Conservation (phyloP, 2,329 filamentous ascomycete genomes). For the Cercospora canescens region DNA sequence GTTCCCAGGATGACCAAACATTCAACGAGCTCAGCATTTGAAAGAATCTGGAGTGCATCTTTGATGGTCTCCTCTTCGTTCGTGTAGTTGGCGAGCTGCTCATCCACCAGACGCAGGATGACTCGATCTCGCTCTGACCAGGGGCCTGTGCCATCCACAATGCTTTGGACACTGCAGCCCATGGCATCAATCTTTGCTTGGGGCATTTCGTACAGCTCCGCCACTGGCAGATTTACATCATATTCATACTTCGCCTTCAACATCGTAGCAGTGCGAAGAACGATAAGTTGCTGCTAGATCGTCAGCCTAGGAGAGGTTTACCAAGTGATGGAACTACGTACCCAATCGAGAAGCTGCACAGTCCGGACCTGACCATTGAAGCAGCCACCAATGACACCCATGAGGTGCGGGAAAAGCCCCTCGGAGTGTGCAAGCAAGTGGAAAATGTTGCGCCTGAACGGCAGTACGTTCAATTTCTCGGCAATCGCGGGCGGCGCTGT, state of each 20-base stretch:
- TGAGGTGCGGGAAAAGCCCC: neutral
- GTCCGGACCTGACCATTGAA: neutral
- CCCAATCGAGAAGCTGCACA: neutral
- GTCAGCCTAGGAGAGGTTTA: neutral
- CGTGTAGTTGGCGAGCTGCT: neutral
- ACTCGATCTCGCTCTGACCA: neutral
- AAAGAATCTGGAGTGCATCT: neutral
- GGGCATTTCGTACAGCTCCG: neutral
- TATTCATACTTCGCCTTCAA: neutral
- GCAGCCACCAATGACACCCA: neutral
- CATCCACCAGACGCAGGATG: neutral
- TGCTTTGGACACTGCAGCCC: neutral
- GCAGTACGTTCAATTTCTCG: neutral
- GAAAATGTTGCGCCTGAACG: neutral
- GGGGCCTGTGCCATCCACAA: neutral
- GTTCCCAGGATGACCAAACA: neutral
- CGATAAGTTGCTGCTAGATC: neutral
- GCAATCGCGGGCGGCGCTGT: neutral
- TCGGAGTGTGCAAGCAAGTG: neutral
- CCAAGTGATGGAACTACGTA: neutral
- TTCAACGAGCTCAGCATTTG: neutral
- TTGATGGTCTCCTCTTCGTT: neutral
- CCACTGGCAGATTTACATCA: neutral
- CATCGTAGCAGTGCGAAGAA: neutral
- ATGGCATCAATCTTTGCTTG: neutral